Evolutionary conservation across 257 asterid species (phyloP).

Genomic region (Plantago elongata): DNA sequence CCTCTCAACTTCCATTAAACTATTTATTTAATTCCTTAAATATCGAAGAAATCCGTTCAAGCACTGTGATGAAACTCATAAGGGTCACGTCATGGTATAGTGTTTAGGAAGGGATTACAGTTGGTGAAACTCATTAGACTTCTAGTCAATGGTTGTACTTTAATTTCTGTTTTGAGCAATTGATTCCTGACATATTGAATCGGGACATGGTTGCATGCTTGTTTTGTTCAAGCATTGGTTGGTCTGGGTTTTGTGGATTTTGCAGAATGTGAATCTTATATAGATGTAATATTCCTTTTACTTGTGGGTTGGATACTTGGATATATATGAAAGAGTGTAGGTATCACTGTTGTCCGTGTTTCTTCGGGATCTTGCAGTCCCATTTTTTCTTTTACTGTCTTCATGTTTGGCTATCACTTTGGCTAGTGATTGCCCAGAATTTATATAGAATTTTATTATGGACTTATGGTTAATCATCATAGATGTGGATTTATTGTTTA

Average conservation of each 20-base stretch:
- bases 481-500: too few species aligned
- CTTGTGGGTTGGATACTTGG: neutral
- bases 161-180: conserved; percentile 9
- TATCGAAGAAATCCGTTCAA: too few species aligned
- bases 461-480: too few species aligned
- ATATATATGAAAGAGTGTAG: neutral
- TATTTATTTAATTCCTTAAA: too few species aligned
- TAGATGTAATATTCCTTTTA: neutral
- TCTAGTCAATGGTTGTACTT: conserved; percentile 8
- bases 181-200: conserved; percentile 20
- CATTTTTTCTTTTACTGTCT: neutral
- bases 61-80: too few species aligned
- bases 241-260: conserved; percentile 21
- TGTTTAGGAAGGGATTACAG: neutral
- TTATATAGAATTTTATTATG: too few species aligned
- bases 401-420: too few species aligned
- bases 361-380: neutral
- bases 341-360: too few species aligned
- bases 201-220: conserved; percentile 22
- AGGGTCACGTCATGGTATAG: conserved; percentile 21
- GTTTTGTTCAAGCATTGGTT: conserved; percentile 15
- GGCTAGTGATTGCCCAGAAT: too few species aligned
- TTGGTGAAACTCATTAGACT: neutral
- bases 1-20: too few species aligned
- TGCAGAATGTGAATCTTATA: conserved; percentile 11